phyloP scores from a whole-genome alignment of 345 rosid genomes.

The Salix exigua region DNA sequence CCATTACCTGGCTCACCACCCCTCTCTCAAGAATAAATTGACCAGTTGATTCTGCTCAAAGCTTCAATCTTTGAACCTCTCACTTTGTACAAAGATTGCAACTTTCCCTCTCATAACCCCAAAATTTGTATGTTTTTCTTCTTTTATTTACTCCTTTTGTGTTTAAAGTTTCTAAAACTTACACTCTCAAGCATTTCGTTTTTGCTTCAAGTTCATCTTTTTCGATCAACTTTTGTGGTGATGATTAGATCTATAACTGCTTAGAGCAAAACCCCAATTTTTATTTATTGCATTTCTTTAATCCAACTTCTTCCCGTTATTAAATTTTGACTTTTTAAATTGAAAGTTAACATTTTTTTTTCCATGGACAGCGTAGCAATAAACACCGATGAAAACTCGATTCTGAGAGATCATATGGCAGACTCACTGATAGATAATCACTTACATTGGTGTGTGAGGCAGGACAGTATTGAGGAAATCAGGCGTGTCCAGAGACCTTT shows the following conservation, averaged over 20 bases:
- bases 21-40: too few species aligned
- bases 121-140: too few species aligned
- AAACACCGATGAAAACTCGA: too few species aligned
- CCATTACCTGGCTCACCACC: too few species aligned
- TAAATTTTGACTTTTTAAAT: too few species aligned
- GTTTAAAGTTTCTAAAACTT: slow-evolving; percentile 39
- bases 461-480: neutral
- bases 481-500: neutral
- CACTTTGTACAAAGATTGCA: too few species aligned
- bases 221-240: slow-evolving; percentile 5
- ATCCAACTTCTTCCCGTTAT: neutral
- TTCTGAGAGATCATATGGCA: neutral
- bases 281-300: slow-evolving; percentile 18
- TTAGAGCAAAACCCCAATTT: slow-evolving; percentile 26
- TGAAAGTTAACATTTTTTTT: slow-evolving; percentile 16
- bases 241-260: slow-evolving; percentile 35
- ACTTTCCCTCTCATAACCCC: too few species aligned
- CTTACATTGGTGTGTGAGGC: neutral
- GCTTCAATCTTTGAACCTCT: too few species aligned
- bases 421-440: neutral
- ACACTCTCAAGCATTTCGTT: slow-evolving; percentile 26
- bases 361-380: neutral
- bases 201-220: neutral
- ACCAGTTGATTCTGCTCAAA: too few species aligned
- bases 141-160: slow-evolving; percentile 13